Evolutionary conservation across 2,329 filamentous ascomycete genomes (phyloP).

Genomic region (Pezicula radicicola): DNA sequence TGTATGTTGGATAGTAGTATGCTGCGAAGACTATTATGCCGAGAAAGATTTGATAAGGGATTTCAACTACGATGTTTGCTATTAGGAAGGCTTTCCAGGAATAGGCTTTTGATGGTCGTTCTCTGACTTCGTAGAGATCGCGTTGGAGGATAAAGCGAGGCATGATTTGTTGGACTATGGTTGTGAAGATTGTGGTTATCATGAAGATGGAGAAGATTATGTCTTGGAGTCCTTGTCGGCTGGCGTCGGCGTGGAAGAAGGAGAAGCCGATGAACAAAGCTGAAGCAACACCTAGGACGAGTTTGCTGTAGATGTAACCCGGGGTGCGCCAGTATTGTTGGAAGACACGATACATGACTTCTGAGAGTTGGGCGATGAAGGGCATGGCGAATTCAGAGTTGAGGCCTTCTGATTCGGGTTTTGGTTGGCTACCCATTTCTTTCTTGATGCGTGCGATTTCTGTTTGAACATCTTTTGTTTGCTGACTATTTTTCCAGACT

Average conservation of each 20-base stretch:
- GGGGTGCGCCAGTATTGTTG: constrained; percentile 78
- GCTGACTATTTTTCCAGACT: constrained; percentile 32
- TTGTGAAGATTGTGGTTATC: constrained; percentile 66
- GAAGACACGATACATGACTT: constrained; percentile 67
- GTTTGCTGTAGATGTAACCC: constrained; percentile 71
- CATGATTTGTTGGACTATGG: constrained; percentile 64
- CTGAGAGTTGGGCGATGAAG: constrained; percentile 60
- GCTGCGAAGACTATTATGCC: constrained; percentile 71
- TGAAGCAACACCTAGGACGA: constrained; percentile 47
- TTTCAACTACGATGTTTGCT: constrained; percentile 67
- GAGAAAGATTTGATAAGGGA: constrained; percentile 80
- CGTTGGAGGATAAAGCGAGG: constrained; percentile 68
- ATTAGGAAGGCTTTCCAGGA: constrained; percentile 33
- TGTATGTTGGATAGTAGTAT: constrained; percentile 75
- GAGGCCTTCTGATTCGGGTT: constrained; percentile 38
- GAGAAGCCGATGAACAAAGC: constrained; percentile 65
- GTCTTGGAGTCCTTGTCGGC: constrained; percentile 65
- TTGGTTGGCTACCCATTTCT: constrained; percentile 48
- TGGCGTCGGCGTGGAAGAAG: constrained; percentile 58
- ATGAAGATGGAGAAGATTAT: constrained; percentile 72
- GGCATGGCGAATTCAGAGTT: constrained; percentile 75
- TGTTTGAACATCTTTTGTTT: constrained; percentile 28
- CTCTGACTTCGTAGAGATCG: constrained; percentile 58
- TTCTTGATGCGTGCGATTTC: constrained; percentile 28
- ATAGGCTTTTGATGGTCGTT: constrained; percentile 29